Conservation (phyloP, 2,329 filamentous ascomycete species). For the Cordyceps militaris region DNA sequence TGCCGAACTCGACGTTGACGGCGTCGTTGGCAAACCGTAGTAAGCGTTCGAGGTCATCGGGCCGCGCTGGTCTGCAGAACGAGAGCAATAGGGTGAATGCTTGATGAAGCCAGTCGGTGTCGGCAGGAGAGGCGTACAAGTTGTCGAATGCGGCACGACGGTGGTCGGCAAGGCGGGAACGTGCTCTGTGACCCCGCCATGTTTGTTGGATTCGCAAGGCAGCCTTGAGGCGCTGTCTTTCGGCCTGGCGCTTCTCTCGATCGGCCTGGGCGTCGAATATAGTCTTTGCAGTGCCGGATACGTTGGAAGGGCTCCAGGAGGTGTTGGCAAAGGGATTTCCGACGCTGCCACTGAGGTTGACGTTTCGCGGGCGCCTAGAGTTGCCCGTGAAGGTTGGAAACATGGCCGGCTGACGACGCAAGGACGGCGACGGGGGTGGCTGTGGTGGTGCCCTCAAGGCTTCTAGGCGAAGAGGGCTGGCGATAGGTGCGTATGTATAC, state of each 20-base stretch:
- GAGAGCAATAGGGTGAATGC: slow-evolving; percentile 43
- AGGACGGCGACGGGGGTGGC: background rate
- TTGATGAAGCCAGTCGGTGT: slow-evolving; percentile 28
- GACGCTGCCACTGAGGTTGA: slow-evolving; percentile 84
- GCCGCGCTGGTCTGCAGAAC: slow-evolving; percentile 38
- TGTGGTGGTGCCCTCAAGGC: background rate
- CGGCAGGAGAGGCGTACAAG: slow-evolving; percentile 37
- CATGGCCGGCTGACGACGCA: slow-evolving; percentile 46
- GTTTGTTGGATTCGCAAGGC: slow-evolving; percentile 66
- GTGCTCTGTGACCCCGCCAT: slow-evolving; percentile 71
- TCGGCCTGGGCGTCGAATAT: slow-evolving; percentile 84
- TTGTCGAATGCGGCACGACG: slow-evolving; percentile 59
- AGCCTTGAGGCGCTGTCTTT: slow-evolving; percentile 70
- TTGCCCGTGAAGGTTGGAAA: slow-evolving; percentile 87
- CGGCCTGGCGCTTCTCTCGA: slow-evolving; percentile 69
- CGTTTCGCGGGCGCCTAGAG: slow-evolving; percentile 78
- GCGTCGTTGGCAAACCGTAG: slow-evolving; percentile 39
- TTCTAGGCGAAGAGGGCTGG: background rate
- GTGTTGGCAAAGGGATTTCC: slow-evolving; percentile 70
- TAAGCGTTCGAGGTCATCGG: slow-evolving; percentile 44
- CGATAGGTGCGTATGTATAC: background rate
- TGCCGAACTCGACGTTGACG: slow-evolving; percentile 26
- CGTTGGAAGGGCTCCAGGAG: slow-evolving; percentile 48
- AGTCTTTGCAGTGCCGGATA: slow-evolving; percentile 64
- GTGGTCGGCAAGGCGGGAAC: slow-evolving; percentile 48